These are phyloP conservation scores for Pythium aphanidermatum DNA, from an alignment of 352 stramenopile genomes.

Conservation along the genomic window DNA sequence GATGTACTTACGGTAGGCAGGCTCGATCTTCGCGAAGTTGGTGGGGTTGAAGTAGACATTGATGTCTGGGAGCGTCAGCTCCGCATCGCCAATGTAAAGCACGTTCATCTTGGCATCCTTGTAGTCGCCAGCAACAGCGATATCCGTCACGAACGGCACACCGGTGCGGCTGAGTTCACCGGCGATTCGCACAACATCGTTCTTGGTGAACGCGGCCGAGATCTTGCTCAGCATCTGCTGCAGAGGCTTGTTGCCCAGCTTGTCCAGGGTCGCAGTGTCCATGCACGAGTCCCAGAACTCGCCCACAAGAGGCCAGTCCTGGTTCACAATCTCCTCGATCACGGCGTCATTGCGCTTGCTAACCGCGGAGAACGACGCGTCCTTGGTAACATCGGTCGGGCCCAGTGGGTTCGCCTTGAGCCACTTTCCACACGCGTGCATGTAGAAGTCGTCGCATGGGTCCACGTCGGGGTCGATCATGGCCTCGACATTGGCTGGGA, in stretches of 20 bases:
- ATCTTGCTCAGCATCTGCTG: constrained; percentile 35
- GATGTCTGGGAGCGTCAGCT: constrained; percentile 77
- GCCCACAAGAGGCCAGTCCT: constrained; percentile 55
- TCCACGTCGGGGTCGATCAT: constrained; percentile 39
- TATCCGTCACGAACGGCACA: constrained; percentile 55
- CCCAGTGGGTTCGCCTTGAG: constrained; percentile 31
- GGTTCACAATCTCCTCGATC: constrained; percentile 49
- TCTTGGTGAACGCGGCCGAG: constrained; percentile 16
- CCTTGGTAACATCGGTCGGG: constrained; percentile 16
- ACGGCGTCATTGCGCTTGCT: constrained; percentile 43
- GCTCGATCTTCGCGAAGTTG: constrained; percentile 27
- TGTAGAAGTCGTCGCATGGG: constrained; percentile 72
- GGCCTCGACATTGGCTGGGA: constrained; percentile 29
- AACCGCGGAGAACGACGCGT: constrained; percentile 44
- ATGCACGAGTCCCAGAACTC: constrained; percentile 68
- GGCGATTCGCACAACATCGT: constrained; percentile 34
- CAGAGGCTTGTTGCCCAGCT: constrained; percentile 34
- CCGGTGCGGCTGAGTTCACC: constrained; percentile 36
- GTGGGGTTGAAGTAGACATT: constrained; percentile 85
- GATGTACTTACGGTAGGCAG: constrained; percentile 33
- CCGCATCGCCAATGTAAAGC: constrained; percentile 61
- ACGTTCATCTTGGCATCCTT: constrained; percentile 75
- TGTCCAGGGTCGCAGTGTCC: constrained; percentile 38
- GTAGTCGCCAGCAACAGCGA: constrained; percentile 49
- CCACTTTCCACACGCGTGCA: constrained; percentile 58